Evolutionary conservation across 2,329 filamentous ascomycete genomes (phyloP).

Genomic region (Sphaerulina vaccinii): DNA sequence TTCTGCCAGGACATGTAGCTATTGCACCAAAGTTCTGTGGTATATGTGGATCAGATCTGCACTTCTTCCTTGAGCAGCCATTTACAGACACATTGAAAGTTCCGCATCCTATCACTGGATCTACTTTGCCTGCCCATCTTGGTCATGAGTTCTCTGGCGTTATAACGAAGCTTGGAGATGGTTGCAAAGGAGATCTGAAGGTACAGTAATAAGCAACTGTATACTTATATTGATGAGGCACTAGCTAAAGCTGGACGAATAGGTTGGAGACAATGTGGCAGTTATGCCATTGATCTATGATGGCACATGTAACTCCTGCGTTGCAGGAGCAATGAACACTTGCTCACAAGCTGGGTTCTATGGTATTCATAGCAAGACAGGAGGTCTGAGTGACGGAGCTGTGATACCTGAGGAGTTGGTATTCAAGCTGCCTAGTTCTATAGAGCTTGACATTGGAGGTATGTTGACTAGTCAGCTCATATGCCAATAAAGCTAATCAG

Average conservation of each 20-base stretch:
- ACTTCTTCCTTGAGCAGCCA: constrained; percentile 7
- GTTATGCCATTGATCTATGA: constrained; percentile 14
- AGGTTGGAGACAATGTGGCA: constrained; percentile 17
- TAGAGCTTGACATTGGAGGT: constrained; percentile 17
- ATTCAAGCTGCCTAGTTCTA: constrained; percentile 11
- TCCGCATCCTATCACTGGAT: constrained; percentile 14
- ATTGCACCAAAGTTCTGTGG: constrained; percentile 16
- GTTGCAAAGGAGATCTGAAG: constrained; percentile 6
- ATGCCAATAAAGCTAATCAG: too few relatives aligned
- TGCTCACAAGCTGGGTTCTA: constrained; percentile 9
- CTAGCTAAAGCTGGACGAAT: too few relatives aligned
- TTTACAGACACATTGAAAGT: constrained; percentile 7
- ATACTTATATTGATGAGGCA: too few relatives aligned
- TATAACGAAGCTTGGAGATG: constrained; percentile 10
- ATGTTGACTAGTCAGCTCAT: neutral
- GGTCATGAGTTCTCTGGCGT: constrained; percentile 17
- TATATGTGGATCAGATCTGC: constrained; percentile 15
- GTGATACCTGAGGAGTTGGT: constrained; percentile 9
- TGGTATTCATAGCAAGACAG: constrained; percentile 14
- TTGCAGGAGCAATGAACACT: constrained; percentile 8
- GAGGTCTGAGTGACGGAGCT: constrained; percentile 14
- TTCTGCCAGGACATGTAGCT: constrained; percentile 8
- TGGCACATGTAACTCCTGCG: constrained; percentile 11
- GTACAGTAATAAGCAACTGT: too few relatives aligned
- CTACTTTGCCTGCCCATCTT: constrained; percentile 3